These are phyloP conservation scores for Lentinula edodes DNA, from an alignment of 768 basidiomycete genomes.

Conservation along the genomic window DNA sequence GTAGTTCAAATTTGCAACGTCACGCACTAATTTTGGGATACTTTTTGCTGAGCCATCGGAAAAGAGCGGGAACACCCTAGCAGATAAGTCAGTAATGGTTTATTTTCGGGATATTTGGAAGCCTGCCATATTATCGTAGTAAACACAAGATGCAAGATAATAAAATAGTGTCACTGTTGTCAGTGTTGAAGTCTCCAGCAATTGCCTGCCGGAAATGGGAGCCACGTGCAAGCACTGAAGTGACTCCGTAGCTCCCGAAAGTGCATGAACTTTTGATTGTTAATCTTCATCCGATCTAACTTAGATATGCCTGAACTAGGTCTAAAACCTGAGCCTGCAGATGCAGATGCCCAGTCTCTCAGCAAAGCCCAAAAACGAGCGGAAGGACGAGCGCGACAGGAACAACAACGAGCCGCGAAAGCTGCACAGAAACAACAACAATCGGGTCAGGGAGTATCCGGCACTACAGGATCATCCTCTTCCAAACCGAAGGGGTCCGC, in stretches of 20 bases:
- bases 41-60: constrained; percentile 98
- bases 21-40: constrained; percentile 92
- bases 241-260: not conserved
- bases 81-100: not conserved
- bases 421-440: constrained; percentile 33
- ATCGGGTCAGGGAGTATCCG: constrained; percentile 9
- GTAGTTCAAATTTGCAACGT: not conserved
- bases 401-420: constrained; percentile 78
- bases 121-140: not conserved
- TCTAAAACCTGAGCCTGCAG: constrained; percentile 8
- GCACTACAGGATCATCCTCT: constrained; percentile 6
- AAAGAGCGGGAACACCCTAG: constrained; percentile 95
- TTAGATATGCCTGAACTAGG: constrained; percentile 1
- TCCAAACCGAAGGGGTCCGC: constrained; percentile 19
- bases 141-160: no score
- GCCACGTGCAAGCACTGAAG: not conserved
- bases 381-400: constrained; percentile 74
- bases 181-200: not conserved
- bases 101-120: not conserved
- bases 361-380: constrained; percentile 79
- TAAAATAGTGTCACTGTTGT: not conserved
- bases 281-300: not conserved
- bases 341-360: constrained; percentile 23
- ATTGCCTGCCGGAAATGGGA: not conserved
- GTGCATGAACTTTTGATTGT: not conserved